phyloP scores from a whole-genome alignment of 1,284 basidiomycete species.

The Pseudozyma hubeiensis region DNA sequence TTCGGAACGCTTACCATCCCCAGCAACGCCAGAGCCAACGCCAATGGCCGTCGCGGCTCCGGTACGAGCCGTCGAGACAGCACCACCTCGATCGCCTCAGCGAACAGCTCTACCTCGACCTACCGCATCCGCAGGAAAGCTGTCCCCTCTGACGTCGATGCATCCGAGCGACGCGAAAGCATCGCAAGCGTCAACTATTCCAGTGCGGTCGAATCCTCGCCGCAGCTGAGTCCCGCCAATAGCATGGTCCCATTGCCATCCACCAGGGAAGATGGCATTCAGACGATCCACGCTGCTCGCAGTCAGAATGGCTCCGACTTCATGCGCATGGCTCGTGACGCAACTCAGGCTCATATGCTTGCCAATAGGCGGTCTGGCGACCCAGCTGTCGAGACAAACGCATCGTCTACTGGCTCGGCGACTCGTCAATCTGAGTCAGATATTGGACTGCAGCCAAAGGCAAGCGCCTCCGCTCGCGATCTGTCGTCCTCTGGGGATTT shows the following conservation, averaged over 20 bases:
- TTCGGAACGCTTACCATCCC: conserved; percentile 28
- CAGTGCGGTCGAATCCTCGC: conserved; percentile 4
- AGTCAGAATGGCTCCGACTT: conserved; percentile 30
- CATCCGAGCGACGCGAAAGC: conserved; percentile 19
- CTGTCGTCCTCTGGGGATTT: conserved; percentile 5
- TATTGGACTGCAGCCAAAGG: conserved; percentile 5
- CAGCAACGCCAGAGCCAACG: conserved; percentile 7
- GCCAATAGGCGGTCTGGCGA: background rate
- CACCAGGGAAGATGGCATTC: conserved; percentile 12
- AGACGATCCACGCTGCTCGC: conserved; percentile 13
- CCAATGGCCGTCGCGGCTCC: conserved; percentile 1
- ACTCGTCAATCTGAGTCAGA: conserved; percentile 6
- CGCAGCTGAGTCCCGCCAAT: conserved; percentile 14
- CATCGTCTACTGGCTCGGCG: conserved; percentile 18
- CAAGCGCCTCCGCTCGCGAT: conserved; percentile 22
- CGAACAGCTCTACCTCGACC: conserved; percentile 41
- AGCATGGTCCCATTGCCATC: conserved; percentile 11
- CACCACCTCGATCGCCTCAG: conserved; percentile 30
- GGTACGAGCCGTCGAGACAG: conserved; percentile 22
- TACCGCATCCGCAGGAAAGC: conserved; percentile 47
- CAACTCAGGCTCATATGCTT: conserved; percentile 22
- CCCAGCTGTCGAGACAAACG: background rate
- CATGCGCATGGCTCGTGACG: conserved; percentile 32
- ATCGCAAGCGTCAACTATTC: conserved; percentile 5
- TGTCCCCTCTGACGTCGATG: conserved; percentile 35